Evolutionary conservation across 306 rosid species (phyloP).

Genomic region (Gleditsia sinensis): DNA sequence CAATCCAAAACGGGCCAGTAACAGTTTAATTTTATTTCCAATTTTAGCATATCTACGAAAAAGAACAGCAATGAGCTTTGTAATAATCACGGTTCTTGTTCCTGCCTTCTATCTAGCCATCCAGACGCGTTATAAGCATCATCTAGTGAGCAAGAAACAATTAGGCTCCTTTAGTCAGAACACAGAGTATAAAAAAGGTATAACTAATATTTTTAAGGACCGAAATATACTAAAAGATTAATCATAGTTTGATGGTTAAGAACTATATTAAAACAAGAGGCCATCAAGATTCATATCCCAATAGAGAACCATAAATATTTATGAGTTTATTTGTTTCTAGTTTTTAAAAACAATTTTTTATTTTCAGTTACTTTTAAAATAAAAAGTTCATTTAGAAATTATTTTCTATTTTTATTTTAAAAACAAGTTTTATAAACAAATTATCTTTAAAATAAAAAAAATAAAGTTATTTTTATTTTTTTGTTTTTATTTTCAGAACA

Average conservation of each 20-base stretch:
- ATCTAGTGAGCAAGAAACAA: not conserved
- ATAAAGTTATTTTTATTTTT: too few species aligned
- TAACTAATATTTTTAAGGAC: not conserved
- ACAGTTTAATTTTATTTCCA: not conserved
- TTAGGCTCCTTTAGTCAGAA: not conserved
- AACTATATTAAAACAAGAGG: not conserved
- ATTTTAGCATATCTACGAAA: not conserved
- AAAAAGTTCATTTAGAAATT: too few species aligned
- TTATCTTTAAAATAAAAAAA: too few species aligned
- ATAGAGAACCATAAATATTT: not conserved
- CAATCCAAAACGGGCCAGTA: too few species aligned
- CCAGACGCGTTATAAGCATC: conserved; percentile 6
- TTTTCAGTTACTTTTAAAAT: too few species aligned
- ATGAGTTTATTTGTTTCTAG: too few species aligned
- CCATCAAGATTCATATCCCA: not conserved
- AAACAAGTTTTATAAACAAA: too few species aligned
- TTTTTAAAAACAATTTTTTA: too few species aligned
- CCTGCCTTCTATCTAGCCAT: not conserved
- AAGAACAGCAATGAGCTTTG: not conserved
- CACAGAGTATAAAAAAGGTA: not conserved
- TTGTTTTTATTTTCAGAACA: too few species aligned
- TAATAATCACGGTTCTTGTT: not conserved
- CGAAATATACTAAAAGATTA: not conserved
- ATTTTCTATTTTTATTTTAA: too few species aligned
- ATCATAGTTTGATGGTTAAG: not conserved